Evolutionary conservation across 441 rosid species (phyloP).

Genomic region (Codiaeum variegatum): DNA sequence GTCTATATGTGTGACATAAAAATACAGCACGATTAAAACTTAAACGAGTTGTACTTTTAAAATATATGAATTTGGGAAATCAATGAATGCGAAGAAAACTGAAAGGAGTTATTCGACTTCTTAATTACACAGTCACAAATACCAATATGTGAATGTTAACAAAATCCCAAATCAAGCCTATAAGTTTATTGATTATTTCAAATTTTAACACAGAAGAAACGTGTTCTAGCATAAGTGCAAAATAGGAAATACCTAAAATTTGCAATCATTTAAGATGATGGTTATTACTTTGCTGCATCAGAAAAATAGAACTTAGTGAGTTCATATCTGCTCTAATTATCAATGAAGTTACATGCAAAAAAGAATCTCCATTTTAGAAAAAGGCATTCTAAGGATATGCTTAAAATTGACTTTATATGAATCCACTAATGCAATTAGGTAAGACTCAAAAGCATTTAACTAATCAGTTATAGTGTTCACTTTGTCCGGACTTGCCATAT

Average conservation of each 20-base stretch:
- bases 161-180: neutral
- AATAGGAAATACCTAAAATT: too few species aligned
- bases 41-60: neutral
- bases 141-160: neutral
- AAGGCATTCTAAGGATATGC: neutral
- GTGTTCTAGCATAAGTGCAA: neutral
- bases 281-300: constrained; percentile 4
- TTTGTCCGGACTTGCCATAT: constrained; percentile 70
- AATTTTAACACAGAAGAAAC: neutral
- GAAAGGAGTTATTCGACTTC: neutral
- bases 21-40: neutral
- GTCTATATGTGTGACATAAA: neutral
- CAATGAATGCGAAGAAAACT: neutral
- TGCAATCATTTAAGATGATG: neutral
- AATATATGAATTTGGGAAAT: neutral
- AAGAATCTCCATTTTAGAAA: neutral
- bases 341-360: neutral
- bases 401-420: neutral
- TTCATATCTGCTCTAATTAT: neutral
- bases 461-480: constrained; percentile 32
- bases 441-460: neutral
- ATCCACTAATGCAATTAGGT: constrained; percentile 1
- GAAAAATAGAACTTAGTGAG: neutral
- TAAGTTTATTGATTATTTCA: neutral
- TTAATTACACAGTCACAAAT: neutral